Percentiles rank a stretch among this genome's conserved stretches.
phyloP scores from a whole-genome alignment of 1,284 basidiomycete species.

The Apiotrichum brassicae region DNA sequence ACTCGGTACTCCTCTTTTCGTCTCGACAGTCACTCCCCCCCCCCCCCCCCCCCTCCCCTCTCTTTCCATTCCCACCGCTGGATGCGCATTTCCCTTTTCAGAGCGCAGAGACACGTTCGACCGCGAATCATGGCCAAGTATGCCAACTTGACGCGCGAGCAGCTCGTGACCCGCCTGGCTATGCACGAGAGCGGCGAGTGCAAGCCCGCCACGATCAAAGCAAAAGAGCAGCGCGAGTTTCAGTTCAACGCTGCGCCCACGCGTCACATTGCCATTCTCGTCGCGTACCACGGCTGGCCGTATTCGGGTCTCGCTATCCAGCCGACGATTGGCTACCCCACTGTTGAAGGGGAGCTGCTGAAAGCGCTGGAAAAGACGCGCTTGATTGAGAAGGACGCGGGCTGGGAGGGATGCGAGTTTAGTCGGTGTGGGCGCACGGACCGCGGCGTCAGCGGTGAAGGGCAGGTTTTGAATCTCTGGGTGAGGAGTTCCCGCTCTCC shows the following conservation, averaged over 20 bases:
- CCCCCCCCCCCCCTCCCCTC: neutral
- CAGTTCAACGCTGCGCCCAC: constrained; percentile 63
- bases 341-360: constrained; percentile 84
- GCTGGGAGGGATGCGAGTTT: constrained; percentile 82
- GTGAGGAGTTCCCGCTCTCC: constrained; percentile 56
- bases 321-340: constrained; percentile 58
- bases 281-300: constrained; percentile 85
- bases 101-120: too few species aligned
- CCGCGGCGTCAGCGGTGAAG: constrained; percentile 86
- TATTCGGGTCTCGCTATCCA: constrained; percentile 88
- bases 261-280: constrained; percentile 85
- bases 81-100: too few species aligned
- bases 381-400: constrained; percentile 65
- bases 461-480: constrained; percentile 91
- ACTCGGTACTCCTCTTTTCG: too few species aligned
- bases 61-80: neutral
- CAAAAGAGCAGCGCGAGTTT: constrained; percentile 24
- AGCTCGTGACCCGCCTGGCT: constrained; percentile 59
- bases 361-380: constrained; percentile 69
- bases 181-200: constrained; percentile 50
- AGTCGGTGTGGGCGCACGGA: constrained; percentile 90
- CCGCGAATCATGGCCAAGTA: constrained; percentile 18
- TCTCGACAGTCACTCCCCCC: too few species aligned
- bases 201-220: too few species aligned
- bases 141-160: constrained; percentile 48